phyloP scores from a whole-genome alignment of 352 stramenopile species.

The Phytopythium boreale region DNA sequence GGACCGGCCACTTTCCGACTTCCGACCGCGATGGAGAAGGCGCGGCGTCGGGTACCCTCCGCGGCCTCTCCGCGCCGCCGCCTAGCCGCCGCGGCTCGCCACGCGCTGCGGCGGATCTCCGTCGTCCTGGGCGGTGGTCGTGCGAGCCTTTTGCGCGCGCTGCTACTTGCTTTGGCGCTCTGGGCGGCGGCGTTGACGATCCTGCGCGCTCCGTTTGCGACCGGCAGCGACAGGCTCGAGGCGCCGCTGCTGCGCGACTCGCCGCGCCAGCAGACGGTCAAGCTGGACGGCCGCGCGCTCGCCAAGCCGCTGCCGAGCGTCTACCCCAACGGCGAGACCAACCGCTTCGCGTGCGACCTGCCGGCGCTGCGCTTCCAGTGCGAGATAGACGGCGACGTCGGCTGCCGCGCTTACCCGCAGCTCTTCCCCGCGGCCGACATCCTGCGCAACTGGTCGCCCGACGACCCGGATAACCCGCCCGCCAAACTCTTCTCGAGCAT shows the following conservation, averaged over 20 bases:
- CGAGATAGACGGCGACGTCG: constrained; percentile 28
- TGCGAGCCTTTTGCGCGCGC: background rate
- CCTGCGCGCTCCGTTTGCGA: background rate
- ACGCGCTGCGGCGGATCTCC: background rate
- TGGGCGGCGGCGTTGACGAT: background rate
- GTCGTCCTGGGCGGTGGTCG: background rate
- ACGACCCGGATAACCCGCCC: constrained; percentile 33
- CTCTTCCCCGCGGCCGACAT: constrained; percentile 67
- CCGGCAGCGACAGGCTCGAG: background rate
- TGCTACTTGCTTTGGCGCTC: constrained; percentile 2
- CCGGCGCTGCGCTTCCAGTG: constrained; percentile 57
- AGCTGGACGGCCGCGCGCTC: constrained; percentile 30
- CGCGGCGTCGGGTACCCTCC: background rate
- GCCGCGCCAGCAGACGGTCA: constrained; percentile 6
- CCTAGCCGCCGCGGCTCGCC: background rate
- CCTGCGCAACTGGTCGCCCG: constrained; percentile 79
- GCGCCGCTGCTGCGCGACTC: background rate
- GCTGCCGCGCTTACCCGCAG: constrained; percentile 62
- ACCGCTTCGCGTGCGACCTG: constrained; percentile 52
- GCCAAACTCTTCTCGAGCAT: constrained; percentile 51
- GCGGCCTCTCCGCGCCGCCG: background rate
- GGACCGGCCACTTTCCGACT: background rate
- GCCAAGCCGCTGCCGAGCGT: constrained; percentile 22
- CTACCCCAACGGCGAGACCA: constrained; percentile 45
- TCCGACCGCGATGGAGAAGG: constrained; percentile 5